Evolutionary conservation across 257 asterid genomes (phyloP).

Genomic region (Coffea canephora): DNA sequence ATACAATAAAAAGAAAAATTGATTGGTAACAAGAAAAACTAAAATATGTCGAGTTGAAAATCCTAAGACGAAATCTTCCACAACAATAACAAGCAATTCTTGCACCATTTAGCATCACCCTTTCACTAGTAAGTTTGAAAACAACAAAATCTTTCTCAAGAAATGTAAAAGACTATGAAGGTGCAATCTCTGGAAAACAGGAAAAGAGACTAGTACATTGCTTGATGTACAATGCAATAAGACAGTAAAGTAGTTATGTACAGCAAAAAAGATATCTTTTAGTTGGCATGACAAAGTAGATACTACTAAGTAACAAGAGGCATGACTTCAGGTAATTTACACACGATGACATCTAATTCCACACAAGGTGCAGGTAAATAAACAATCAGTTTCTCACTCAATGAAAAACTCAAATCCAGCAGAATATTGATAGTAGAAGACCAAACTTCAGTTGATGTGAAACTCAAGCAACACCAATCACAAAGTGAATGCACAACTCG

Average conservation of each 20-base stretch:
- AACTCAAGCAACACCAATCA: not conserved
- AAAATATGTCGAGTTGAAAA: no score
- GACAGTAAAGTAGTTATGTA: not conserved
- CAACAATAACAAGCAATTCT: not conserved
- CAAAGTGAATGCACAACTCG: constrained; percentile 13
- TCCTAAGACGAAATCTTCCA: no score
- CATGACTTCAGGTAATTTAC: not conserved
- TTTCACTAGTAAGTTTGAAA: not conserved
- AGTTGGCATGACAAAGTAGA: not conserved
- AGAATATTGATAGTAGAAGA: not conserved
- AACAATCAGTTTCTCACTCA: not conserved
- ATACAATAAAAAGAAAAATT: no score
- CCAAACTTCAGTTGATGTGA: not conserved
- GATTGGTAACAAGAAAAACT: no score
- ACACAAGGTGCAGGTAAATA: not conserved
- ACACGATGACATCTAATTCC: not conserved
- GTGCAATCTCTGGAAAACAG: not conserved
- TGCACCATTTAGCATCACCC: not conserved
- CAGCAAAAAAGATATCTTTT: not conserved
- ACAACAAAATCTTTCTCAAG: no score
- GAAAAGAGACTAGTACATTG: not conserved
- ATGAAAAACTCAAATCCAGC: not conserved
- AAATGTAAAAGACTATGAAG: not conserved
- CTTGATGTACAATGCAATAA: not conserved
- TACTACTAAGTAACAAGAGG: not conserved